Evolutionary conservation across 2,329 filamentous ascomycete genomes (phyloP).

Genomic region (Ophiostoma australiae): DNA sequence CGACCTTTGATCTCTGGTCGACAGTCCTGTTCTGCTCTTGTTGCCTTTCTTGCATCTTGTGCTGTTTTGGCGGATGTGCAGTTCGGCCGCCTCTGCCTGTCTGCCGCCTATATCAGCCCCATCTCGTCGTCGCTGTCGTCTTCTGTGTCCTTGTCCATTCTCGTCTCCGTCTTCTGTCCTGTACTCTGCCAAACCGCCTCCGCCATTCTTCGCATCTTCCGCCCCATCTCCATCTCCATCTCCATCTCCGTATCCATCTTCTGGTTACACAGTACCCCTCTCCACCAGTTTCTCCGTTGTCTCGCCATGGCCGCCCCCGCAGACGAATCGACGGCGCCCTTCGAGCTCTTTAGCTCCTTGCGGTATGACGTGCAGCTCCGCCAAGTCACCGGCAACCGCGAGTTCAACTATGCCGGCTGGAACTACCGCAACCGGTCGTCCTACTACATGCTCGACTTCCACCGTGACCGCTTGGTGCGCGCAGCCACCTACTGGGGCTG

Average conservation of each 20-base stretch:
- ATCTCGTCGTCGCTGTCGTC: background rate
- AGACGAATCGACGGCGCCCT: slow-evolving; percentile 25
- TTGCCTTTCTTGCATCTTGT: background rate
- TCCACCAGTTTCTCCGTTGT: background rate
- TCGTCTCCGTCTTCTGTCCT: background rate
- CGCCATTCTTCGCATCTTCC: background rate
- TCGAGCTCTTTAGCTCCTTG: slow-evolving; percentile 60
- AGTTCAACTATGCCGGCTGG: slow-evolving; percentile 44
- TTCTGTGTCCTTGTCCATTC: background rate
- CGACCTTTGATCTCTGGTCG: background rate
- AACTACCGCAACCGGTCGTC: slow-evolving; percentile 52
- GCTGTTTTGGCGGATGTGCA: background rate
- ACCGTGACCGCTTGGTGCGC: slow-evolving; percentile 70
- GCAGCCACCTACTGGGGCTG: slow-evolving; percentile 56
- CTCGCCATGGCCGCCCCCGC: slow-evolving; percentile 30
- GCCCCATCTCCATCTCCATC: background rate
- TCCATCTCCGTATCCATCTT: background rate
- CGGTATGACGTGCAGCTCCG: slow-evolving; percentile 62
- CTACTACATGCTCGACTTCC: slow-evolving; percentile 74
- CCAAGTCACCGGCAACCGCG: slow-evolving; percentile 37
- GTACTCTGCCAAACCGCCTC: no score
- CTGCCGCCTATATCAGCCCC: background rate
- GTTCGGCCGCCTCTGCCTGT: background rate
- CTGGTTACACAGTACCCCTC: background rate
- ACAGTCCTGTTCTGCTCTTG: background rate